Base-by-base conservation (phyloP, 2,329 filamentous ascomycete genomes). In the Hypoxylon sp. region DNA sequence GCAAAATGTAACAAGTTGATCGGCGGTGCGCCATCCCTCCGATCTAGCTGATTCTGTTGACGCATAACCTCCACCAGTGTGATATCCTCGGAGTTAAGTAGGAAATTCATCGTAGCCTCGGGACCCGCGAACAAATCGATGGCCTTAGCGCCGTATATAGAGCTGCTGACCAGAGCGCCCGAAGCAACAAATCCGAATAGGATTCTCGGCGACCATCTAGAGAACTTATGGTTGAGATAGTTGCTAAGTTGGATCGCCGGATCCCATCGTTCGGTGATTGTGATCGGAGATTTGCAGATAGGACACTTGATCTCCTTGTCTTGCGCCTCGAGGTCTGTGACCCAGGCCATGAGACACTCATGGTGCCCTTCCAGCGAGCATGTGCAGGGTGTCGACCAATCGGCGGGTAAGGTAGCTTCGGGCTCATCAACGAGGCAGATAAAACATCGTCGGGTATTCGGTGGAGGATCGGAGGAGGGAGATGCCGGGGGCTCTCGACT, bases 301-400 rank as follows among this genome's bases (percentile, higher is more conserved):
- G 95, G 95, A 76, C 96, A 99, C 57, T 87, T 82, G 68, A 97
- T 88, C 66, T 89, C 89, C 58, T 88, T 87, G 77, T 83, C 77
- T 75, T 86, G 78, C 21, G 86, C 83, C 79, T 97, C 94, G 75
- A 93, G 88, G 75, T 97, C 93, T n/a, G 92, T 91, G 16, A 98
- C 91, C 94, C 94, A 99, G 74, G 93, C 91, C 39, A 98, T 84
- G 70, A 98, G 85, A 45, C 76, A 78, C 77, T 89, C 87, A 77
- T 98, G 94, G 77, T 99, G 96, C 1, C 94, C 96, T 60, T 92
- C 92, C 39, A 99, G 84, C 11, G 92, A 94, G 79, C 96, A 99
- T 0, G 91, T 91, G 77, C 96, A 99, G 1, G 96, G 94, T 58
- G 91, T 92, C 46, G 93, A 89, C 95, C 96, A 99, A 58, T 82